Percentiles rank a stretch among this genome's conserved stretches.
Conservation (phyloP, 768 basidiomycete genomes). For the Hebeloma cylindrosporum region DNA sequence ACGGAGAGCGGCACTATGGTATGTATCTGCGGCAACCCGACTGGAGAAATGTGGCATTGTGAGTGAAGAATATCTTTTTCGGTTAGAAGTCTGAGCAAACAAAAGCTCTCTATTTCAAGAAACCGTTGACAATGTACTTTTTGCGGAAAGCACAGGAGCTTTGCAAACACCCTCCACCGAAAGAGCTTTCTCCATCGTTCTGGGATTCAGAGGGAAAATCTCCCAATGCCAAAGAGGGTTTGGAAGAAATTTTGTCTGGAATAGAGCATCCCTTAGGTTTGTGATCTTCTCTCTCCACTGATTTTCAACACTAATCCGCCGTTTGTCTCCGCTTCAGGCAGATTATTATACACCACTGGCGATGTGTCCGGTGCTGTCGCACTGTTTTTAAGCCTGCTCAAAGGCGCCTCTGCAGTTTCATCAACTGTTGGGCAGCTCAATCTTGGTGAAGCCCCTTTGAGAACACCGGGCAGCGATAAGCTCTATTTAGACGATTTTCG, state of each 20-base stretch:
- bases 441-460: slow-evolving; percentile 18
- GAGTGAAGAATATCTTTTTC: slow-evolving; percentile 34
- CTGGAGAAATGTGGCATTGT: slow-evolving; percentile 87
- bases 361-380: slow-evolving; percentile 74
- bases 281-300: slow-evolving; percentile 7
- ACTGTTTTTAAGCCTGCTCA: slow-evolving; percentile 74
- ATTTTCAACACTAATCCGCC: not conserved
- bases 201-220: slow-evolving; percentile 68
- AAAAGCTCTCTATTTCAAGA: slow-evolving; percentile 42
- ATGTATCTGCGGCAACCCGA: slow-evolving; percentile 69
- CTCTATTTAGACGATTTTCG: slow-evolving; percentile 86
- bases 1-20: slow-evolving; percentile 77
- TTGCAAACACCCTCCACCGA: slow-evolving; percentile 49
- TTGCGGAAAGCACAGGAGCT: slow-evolving; percentile 69
- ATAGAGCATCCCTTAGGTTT: slow-evolving; percentile 81
- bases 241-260: slow-evolving; percentile 65
- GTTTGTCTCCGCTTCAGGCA: slow-evolving; percentile 44
- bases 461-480: slow-evolving; percentile 50
- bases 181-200: slow-evolving; percentile 75
- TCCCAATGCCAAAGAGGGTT: slow-evolving; percentile 39
- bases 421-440: slow-evolving; percentile 6
- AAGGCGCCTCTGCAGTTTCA: slow-evolving; percentile 35
- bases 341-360: slow-evolving; percentile 89
- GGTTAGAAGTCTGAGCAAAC: slow-evolving; percentile 1
- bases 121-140: slow-evolving; percentile 83